Conservation (phyloP, 2,329 filamentous ascomycete species). For the Chaetomium strumarium region DNA sequence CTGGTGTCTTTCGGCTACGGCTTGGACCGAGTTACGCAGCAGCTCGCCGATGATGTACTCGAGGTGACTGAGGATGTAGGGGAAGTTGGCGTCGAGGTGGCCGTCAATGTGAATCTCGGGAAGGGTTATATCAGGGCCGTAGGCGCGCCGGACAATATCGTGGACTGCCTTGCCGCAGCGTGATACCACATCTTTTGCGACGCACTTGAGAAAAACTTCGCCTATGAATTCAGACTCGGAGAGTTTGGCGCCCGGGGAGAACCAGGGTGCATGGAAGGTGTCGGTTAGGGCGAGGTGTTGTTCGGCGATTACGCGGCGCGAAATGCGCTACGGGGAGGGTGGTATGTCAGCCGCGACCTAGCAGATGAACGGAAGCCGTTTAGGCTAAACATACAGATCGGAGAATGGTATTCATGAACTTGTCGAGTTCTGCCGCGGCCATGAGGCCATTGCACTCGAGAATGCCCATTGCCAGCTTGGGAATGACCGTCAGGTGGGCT, state of each 20-base stretch:
- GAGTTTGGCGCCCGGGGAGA: constrained; percentile 73
- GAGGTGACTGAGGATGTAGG: constrained; percentile 91
- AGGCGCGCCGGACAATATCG: constrained; percentile 67
- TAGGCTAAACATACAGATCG: constrained; percentile 62
- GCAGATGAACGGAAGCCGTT: background rate
- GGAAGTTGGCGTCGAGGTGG: constrained; percentile 84
- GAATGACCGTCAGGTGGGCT: constrained; percentile 89
- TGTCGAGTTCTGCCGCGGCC: constrained; percentile 73
- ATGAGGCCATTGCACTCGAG: constrained; percentile 83
- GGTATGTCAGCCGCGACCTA: background rate
- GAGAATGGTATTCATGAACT: constrained; percentile 91
- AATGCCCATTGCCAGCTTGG: constrained; percentile 89
- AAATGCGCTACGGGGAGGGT: constrained; percentile 63
- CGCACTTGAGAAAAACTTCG: constrained; percentile 90
- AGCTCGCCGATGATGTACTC: constrained; percentile 97
- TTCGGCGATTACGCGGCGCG: constrained; percentile 91
- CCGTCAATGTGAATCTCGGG: constrained; percentile 80
- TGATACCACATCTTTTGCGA: constrained; percentile 81
- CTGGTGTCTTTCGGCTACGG: constrained; percentile 70
- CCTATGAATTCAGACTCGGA: constrained; percentile 80
- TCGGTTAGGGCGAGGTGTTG: constrained; percentile 94
- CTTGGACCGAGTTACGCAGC: constrained; percentile 89
- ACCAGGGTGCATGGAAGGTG: constrained; percentile 85
- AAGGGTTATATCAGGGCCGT: constrained; percentile 63
- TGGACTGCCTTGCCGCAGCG: constrained; percentile 73